These are phyloP conservation scores for Dipodascus geniculatus DNA, from an alignment of 805 yeast species.

Conservation along the genomic window DNA sequence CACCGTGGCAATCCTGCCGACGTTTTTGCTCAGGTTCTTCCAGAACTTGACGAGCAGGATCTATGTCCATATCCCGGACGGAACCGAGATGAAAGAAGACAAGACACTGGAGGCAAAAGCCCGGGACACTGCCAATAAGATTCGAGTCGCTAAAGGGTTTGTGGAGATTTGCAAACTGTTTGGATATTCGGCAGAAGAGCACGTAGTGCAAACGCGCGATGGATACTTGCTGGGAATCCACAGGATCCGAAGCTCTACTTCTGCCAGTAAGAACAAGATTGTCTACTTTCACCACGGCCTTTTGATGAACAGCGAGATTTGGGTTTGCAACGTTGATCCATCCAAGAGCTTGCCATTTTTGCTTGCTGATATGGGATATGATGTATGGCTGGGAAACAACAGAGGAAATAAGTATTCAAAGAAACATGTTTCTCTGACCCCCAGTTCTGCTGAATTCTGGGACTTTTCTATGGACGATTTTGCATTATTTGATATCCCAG, in stretches of 20 bases:
- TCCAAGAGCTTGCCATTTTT: constrained; percentile 57
- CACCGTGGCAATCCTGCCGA: constrained; percentile 22
- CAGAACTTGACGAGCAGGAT: constrained; percentile 12
- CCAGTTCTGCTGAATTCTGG: constrained; percentile 56
- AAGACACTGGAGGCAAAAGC: background rate
- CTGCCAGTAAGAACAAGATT: constrained; percentile 26
- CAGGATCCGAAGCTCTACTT: constrained; percentile 33
- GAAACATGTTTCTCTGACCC: constrained; percentile 46
- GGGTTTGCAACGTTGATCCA: constrained; percentile 45
- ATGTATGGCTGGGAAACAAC: constrained; percentile 90
- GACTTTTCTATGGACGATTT: constrained; percentile 85
- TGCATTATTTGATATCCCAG: constrained; percentile 83
- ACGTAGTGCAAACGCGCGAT: constrained; percentile 66
- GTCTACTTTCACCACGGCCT: constrained; percentile 88
- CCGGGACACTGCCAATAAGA: constrained; percentile 8
- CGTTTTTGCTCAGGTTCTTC: constrained; percentile 16
- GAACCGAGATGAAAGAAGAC: constrained; percentile 2
- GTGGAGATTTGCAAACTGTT: constrained; percentile 55
- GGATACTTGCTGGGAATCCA: constrained; percentile 69
- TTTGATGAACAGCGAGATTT: constrained; percentile 76
- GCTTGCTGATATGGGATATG: constrained; percentile 73
- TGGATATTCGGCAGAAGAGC: constrained; percentile 65
- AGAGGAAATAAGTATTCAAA: constrained; percentile 88
- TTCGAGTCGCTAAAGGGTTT: constrained; percentile 29
- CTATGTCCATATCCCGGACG: constrained; percentile 4